phyloP scores from a whole-genome alignment of 352 stramenopile species.

The Sclerospora graminicola region DNA sequence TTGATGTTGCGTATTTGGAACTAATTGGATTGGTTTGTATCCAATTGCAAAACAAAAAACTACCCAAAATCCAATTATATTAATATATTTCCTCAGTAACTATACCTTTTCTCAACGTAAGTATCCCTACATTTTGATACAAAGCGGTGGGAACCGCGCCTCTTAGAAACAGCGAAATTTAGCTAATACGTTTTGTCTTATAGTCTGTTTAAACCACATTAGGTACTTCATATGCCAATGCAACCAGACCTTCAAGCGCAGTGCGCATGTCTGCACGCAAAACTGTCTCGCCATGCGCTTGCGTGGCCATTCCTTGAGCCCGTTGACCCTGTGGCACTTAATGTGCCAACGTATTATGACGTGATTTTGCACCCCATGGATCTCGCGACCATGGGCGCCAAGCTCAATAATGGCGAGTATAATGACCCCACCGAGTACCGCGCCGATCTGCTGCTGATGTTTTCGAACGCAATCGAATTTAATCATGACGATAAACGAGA shows the following conservation, averaged over 20 bases:
- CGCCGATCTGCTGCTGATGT: slow-evolving; percentile 74
- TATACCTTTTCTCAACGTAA: too few species aligned
- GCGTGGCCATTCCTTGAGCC: slow-evolving; percentile 88
- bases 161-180: too few species aligned
- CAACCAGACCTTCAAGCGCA: slow-evolving; percentile 33
- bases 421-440: slow-evolving; percentile 39
- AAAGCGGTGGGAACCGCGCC: too few species aligned
- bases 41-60: too few species aligned
- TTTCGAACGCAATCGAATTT: slow-evolving; percentile 80
- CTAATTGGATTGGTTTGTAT: too few species aligned
- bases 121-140: too few species aligned
- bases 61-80: too few species aligned
- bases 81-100: too few species aligned
- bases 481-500: slow-evolving; percentile 70
- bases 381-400: slow-evolving; percentile 88
- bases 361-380: slow-evolving; percentile 96
- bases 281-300: slow-evolving; percentile 46
- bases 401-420: slow-evolving; percentile 57
- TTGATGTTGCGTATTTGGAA: too few species aligned
- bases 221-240: too few species aligned
- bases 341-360: slow-evolving; percentile 91
- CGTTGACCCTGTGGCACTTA: slow-evolving; percentile 90
- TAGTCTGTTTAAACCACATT: too few species aligned
- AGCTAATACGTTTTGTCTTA: too few species aligned
- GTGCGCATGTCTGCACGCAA: slow-evolving; percentile 51